Evolutionary conservation across 768 basidiomycete species (phyloP).

Genomic region (Boletus eberwhitei): DNA sequence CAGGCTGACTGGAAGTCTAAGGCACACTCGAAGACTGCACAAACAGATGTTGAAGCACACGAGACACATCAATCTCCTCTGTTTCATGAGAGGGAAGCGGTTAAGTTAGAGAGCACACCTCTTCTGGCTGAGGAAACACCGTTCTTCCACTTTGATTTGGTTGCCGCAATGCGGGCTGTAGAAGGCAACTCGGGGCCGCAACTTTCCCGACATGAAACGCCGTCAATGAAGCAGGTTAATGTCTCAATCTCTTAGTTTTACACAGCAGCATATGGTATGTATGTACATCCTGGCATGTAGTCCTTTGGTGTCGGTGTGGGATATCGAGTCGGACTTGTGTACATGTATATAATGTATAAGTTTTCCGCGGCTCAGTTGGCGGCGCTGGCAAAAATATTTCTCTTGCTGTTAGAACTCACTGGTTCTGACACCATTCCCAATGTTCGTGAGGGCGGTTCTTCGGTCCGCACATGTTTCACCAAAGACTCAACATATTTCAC

Average conservation of each 20-base stretch:
- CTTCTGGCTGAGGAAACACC: conserved; percentile 59
- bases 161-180: conserved; percentile 66
- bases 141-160: conserved; percentile 90
- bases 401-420: background rate
- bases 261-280: background rate
- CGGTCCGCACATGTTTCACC: background rate
- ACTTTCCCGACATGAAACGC: conserved; percentile 4
- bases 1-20: conserved; percentile 18
- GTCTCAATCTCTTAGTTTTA: background rate
- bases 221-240: conserved; percentile 9
- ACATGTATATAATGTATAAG: background rate
- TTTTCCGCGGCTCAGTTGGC: conserved; percentile 3
- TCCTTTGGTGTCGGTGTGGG: background rate
- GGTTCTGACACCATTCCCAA: background rate
- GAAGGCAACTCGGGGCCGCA: conserved; percentile 38
- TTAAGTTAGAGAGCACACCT: conserved; percentile 21
- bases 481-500: conserved; percentile 1
- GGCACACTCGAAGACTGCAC: background rate
- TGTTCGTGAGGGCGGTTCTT: background rate
- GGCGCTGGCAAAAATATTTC: background rate
- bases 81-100: background rate
- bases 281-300: too few relatives aligned
- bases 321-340: background rate
- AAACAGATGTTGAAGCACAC: conserved; percentile 33
- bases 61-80: conserved; percentile 20